Conservation (phyloP, 2,329 filamentous ascomycete species). For the Epichloe elymi region DNA sequence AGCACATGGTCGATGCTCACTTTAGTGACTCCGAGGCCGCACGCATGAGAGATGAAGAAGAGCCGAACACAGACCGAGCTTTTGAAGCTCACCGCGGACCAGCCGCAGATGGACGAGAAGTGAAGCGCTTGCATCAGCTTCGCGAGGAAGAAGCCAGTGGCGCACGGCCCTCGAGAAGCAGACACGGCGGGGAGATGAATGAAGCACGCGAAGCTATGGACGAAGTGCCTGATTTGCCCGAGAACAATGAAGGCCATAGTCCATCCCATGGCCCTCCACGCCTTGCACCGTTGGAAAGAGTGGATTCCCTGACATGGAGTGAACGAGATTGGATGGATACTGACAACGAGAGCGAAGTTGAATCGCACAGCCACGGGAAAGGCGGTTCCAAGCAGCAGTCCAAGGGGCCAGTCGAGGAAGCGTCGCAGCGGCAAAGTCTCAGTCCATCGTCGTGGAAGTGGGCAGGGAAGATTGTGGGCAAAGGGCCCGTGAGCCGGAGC, state of each 20-base stretch:
- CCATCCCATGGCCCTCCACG: conserved; percentile 9
- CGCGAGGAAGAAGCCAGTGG: conserved; percentile 11
- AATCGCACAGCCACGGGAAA: conserved; percentile 11
- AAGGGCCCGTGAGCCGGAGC: conserved; percentile 15
- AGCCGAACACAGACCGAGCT: conserved; percentile 56
- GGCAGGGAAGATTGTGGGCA: conserved; percentile 42
- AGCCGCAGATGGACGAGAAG: conserved; percentile 53
- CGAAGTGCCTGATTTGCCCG: conserved; percentile 31
- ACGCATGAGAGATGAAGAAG: conserved; percentile 52
- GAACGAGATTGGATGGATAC: conserved; percentile 50
- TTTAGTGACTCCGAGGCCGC: conserved; percentile 61
- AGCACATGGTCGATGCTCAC: conserved; percentile 89
- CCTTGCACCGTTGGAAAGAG: conserved; percentile 12
- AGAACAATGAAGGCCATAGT: conserved; percentile 12
- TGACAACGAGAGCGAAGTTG: conserved; percentile 29
- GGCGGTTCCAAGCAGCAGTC: neutral
- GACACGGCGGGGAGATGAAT: conserved; percentile 5
- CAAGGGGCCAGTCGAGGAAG: conserved; percentile 9
- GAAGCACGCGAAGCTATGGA: conserved; percentile 26
- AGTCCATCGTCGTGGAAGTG: conserved; percentile 32
- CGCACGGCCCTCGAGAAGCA: conserved; percentile 11
- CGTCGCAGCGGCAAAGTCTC: conserved; percentile 3
- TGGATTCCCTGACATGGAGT: conserved; percentile 51
- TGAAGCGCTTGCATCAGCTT: conserved; percentile 20
- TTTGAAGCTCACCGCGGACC: conserved; percentile 43